Evolutionary conservation across 129 eudicot species (phyloP).

Genomic region (Helichrysum umbraculigerum): DNA sequence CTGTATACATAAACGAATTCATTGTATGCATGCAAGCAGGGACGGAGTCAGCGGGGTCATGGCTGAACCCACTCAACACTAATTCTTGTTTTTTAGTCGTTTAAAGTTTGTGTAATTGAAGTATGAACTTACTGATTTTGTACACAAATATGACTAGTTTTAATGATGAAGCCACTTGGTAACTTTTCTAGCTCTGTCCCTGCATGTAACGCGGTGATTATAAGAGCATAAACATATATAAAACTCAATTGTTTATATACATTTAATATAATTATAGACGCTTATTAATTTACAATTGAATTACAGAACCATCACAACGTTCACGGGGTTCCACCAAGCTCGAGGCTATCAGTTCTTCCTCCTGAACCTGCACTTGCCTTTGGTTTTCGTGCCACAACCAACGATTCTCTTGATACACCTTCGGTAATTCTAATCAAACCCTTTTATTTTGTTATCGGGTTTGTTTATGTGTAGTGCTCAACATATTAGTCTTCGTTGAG

Average conservation of each 20-base stretch:
- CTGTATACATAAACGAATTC: background rate
- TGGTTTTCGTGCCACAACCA: conserved; percentile 20
- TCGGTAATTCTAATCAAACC: conserved; percentile 12
- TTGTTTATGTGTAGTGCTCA: too few species aligned
- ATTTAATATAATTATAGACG: background rate
- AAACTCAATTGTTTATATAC: too few species aligned
- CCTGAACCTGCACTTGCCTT: conserved; percentile 30
- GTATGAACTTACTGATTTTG: too few species aligned
- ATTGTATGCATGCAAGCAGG: background rate
- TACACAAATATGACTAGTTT: background rate
- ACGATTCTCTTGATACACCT: conserved; percentile 24
- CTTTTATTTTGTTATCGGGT: background rate
- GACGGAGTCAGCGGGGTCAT: too few species aligned
- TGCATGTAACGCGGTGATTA: background rate
- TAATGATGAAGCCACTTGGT: background rate
- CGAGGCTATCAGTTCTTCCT: conserved; percentile 26
- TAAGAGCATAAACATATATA: background rate
- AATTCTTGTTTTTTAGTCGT: too few species aligned
- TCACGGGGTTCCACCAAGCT: conserved; percentile 24
- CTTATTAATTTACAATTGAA: background rate
- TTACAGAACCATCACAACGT: conserved; percentile 30
- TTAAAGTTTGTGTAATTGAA: too few species aligned
- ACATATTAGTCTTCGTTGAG: too few species aligned
- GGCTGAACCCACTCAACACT: too few species aligned
- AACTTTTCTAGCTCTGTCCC: background rate